These are phyloP conservation scores for Lunularia cruciata DNA, from an alignment of 225 moss, liverwort and hornwort genomes.

Conservation along the genomic window DNA sequence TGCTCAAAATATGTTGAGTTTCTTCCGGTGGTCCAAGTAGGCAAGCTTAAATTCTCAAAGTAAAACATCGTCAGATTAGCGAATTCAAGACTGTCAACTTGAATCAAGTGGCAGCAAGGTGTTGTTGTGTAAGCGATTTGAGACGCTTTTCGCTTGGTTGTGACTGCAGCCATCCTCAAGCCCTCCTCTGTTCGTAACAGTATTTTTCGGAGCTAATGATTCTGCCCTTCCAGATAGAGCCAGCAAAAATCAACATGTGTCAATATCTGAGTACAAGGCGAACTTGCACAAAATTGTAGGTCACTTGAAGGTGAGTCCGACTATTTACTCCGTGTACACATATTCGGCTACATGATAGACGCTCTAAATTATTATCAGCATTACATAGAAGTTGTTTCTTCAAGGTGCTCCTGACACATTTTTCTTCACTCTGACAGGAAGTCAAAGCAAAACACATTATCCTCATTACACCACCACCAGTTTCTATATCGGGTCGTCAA, in stretches of 20 bases:
- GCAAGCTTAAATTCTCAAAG: too few species aligned
- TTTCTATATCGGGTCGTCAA: conserved; percentile 25
- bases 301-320: conserved; percentile 33
- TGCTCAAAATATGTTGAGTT: too few species aligned
- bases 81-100: too few species aligned
- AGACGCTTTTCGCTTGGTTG: neutral
- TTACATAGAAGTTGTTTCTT: too few species aligned
- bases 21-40: too few species aligned
- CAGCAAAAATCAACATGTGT: conserved; percentile 25
- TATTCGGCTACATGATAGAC: neutral
- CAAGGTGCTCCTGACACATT: neutral
- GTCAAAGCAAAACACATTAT: conserved; percentile 34
- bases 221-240: conserved; percentile 34
- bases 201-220: conserved; percentile 54
- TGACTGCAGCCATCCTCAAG: conserved; percentile 26
- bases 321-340: neutral
- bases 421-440: neutral
- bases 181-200: conserved; percentile 40
- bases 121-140: too few species aligned
- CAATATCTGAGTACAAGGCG: conserved; percentile 33
- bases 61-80: too few species aligned
- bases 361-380: too few species aligned
- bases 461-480: conserved; percentile 46
- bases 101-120: too few species aligned
- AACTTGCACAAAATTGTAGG: conserved; percentile 36